Evolutionary conservation across 2,329 filamentous ascomycete species (phyloP), one percentile per base, ranked within the genome.

Genomic region (Beauveria asiatica): DNA sequence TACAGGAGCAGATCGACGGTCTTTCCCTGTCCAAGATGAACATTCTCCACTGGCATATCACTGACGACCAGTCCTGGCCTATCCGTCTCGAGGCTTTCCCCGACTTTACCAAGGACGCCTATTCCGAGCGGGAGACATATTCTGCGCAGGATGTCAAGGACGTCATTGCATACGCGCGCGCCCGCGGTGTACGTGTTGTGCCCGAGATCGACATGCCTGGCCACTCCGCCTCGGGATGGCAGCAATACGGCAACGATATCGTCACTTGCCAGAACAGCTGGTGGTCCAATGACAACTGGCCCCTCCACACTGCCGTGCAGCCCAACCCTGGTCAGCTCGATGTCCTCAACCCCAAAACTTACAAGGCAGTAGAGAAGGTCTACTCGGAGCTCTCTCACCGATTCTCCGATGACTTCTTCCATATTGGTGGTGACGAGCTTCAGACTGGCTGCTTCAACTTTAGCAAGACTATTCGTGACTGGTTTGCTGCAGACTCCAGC

Each of bases 131-230:
- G 5, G 78, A 82, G 64, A 68, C 72, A 53, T 83, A 77, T 67
- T 74, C 75, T 3, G 73, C 77, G 1, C 64, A 66, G 0, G 72
- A 75, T 60, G 68, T 83, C 50, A 72, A 69, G 19, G 70, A 70
- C 3, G 69, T 83, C 54, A 74, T 83, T 55, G 66, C 68, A 13
- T 83, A 82, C 63, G 80, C 78, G 17, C 73, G 78, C 42, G 76
- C 78, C 39, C 82, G 82, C 19, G 83, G 78, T 60, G 75, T 85
- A n/a, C 80, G 83, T 59, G 74, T 85, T 59, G 74, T 85, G 39
- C 80, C 83, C n/a, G 83, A 85, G 65, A 78, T 84, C 46, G 83
- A 85, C 67, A 84, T 84, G 80, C 83, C 83, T 7, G 80, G 82
- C 51, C 83, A 85, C 67, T 77, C 80, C 6, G 73, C 75, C 33